These are phyloP conservation scores for Trichoderma atroviride DNA, from an alignment of 2,329 filamentous ascomycete genomes.

Conservation along the genomic window DNA sequence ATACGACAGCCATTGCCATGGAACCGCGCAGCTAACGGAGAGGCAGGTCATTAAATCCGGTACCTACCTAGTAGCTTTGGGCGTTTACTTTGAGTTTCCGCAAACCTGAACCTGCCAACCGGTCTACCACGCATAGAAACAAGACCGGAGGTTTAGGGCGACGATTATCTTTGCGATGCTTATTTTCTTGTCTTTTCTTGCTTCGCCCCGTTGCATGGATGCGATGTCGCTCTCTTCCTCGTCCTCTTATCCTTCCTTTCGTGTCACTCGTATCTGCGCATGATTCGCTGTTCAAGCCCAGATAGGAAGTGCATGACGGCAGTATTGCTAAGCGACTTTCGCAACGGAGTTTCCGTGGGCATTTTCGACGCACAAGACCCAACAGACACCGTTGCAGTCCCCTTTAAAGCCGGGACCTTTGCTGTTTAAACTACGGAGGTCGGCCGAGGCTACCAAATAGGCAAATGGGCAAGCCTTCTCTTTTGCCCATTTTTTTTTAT, in stretches of 20 bases:
- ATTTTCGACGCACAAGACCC: background rate
- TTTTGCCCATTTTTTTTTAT: background rate
- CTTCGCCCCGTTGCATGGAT: background rate
- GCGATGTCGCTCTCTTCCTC: background rate
- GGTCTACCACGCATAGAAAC: background rate
- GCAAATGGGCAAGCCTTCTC: background rate
- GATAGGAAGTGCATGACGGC: background rate
- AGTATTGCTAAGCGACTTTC: background rate
- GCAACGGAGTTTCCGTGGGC: constrained; percentile 18
- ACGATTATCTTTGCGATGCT: background rate
- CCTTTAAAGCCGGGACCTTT: background rate
- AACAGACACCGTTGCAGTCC: background rate
- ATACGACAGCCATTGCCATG: background rate
- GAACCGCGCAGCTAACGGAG: background rate
- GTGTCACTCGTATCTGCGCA: background rate
- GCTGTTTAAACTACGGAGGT: background rate
- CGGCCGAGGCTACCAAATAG: background rate
- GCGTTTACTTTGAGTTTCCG: background rate
- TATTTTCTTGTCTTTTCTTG: background rate
- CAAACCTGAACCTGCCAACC: background rate
- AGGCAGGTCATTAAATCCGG: constrained; percentile 3
- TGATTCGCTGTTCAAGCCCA: background rate
- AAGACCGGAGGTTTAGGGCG: background rate
- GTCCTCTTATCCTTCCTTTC: background rate
- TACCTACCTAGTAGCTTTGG: no score